Percentiles rank a stretch among this genome's conserved stretches.
These are phyloP conservation scores for Marasmius oreades DNA, from an alignment of 1,284 basidiomycete genomes.

Conservation along the genomic window DNA sequence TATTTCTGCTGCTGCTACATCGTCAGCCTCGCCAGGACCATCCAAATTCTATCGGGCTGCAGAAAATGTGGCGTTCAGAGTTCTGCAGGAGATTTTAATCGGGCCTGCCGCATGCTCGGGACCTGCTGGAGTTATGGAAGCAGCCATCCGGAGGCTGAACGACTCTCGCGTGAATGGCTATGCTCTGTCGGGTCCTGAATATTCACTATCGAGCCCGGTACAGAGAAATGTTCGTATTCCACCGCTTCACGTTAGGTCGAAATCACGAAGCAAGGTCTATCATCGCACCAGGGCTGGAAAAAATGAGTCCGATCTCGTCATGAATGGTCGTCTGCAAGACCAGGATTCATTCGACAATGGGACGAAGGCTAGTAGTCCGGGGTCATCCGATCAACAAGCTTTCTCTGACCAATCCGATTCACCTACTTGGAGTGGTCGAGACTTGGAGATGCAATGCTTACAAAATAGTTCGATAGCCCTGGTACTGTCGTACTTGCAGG, in stretches of 20 bases:
- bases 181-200: not conserved
- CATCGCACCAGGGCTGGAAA: conserved; percentile 56
- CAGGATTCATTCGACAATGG: conserved; percentile 33
- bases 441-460: conserved; percentile 63
- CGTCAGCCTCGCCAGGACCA: conserved; percentile 30
- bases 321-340: conserved; percentile 26
- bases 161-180: conserved; percentile 13
- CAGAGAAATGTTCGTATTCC: conserved; percentile 14
- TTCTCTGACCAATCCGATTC: conserved; percentile 33
- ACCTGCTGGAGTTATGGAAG: conserved; percentile 20
- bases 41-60: conserved; percentile 60
- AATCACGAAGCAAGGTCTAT: conserved; percentile 68
- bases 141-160: conserved; percentile 26
- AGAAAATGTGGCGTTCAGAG: conserved; percentile 70
- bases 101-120: conserved; percentile 27
- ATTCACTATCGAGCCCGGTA: conserved; percentile 16
- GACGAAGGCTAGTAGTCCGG: conserved; percentile 21
- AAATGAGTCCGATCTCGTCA: conserved; percentile 43
- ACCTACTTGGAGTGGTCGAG: conserved; percentile 61
- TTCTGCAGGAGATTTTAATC: conserved; percentile 82
- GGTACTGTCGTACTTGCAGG: conserved; percentile 53
- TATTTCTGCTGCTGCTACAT: conserved; percentile 28
- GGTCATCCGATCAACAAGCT: conserved; percentile 6
- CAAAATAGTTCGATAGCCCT: conserved; percentile 69
- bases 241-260: conserved; percentile 52